These are phyloP conservation scores for Pyrus pyrifolia DNA, from an alignment of 306 rosid species.

Conservation along the genomic window DNA sequence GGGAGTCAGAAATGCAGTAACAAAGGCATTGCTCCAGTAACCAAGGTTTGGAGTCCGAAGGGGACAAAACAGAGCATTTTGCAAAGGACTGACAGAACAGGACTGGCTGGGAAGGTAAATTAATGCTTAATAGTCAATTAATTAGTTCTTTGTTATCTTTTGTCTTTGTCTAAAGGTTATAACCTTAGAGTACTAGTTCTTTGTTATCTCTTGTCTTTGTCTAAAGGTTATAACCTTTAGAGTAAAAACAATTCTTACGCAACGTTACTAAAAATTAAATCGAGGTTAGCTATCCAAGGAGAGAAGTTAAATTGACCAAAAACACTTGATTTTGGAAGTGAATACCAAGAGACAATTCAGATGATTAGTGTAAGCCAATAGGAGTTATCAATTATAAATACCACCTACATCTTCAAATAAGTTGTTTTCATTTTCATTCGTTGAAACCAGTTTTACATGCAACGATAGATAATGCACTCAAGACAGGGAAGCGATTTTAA, in stretches of 20 bases:
- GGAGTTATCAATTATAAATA: neutral
- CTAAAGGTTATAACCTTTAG: neutral
- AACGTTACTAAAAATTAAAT: neutral
- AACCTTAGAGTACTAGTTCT: neutral
- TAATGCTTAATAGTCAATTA: constrained; percentile 4
- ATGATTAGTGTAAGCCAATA: neutral
- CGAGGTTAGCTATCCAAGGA: neutral
- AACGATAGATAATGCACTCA: neutral
- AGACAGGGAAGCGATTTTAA: neutral
- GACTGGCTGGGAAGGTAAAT: constrained; percentile 24
- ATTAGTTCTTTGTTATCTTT: neutral
- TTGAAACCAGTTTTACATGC: neutral
- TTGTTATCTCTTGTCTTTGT: neutral
- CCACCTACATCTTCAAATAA: neutral
- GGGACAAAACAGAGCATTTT: constrained; percentile 11
- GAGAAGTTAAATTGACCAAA: neutral
- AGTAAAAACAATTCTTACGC: neutral
- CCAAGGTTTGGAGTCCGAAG: constrained; percentile 21
- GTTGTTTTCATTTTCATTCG: neutral
- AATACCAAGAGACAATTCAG: neutral
- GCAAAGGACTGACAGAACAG: constrained; percentile 20
- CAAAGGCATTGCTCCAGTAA: constrained; percentile 26
- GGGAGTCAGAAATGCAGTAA: constrained; percentile 32
- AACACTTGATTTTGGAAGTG: neutral
- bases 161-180: too few relatives aligned